These are phyloP conservation scores for Penicillium ucsense DNA, from an alignment of 495 filamentous ascomycete species.

Conservation along the genomic window DNA sequence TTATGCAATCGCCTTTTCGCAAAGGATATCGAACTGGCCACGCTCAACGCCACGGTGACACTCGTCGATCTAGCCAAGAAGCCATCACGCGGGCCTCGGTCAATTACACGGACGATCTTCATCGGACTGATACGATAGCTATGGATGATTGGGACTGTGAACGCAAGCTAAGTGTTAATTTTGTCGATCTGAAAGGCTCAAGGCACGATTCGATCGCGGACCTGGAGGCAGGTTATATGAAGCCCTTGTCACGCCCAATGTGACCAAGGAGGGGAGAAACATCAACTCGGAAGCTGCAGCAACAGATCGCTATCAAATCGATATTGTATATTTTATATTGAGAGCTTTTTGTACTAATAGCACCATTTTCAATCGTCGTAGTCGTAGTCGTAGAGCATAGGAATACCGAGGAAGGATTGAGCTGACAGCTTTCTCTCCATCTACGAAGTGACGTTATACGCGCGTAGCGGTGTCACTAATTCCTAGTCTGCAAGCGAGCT, in stretches of 20 bases:
- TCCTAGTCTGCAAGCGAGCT: too few species aligned
- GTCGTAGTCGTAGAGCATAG: too few species aligned
- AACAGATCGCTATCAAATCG: too few species aligned
- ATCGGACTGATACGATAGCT: constrained; percentile 4
- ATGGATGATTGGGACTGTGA: constrained; percentile 8
- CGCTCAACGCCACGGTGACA: not conserved
- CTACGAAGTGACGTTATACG: too few species aligned
- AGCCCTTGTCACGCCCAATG: not conserved
- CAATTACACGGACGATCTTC: constrained; percentile 6
- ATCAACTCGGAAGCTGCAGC: not conserved
- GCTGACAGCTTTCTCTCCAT: too few species aligned
- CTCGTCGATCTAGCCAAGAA: constrained; percentile 12
- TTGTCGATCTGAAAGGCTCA: constrained; percentile 3
- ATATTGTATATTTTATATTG: too few species aligned
- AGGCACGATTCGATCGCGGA: constrained; percentile 4
- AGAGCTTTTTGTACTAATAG: too few species aligned
- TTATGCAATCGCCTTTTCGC: constrained; percentile 4
- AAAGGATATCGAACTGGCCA: constrained; percentile 1
- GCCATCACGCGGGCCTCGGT: constrained; percentile 10
- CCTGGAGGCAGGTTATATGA: not conserved
- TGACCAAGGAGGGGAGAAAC: not conserved
- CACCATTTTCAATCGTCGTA: too few species aligned
- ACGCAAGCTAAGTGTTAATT: not conserved
- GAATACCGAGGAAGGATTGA: too few species aligned
- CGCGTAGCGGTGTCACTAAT: too few species aligned